These are phyloP conservation scores for Leccinum fibrillosum DNA, from an alignment of 768 basidiomycete genomes.

Conservation along the genomic window DNA sequence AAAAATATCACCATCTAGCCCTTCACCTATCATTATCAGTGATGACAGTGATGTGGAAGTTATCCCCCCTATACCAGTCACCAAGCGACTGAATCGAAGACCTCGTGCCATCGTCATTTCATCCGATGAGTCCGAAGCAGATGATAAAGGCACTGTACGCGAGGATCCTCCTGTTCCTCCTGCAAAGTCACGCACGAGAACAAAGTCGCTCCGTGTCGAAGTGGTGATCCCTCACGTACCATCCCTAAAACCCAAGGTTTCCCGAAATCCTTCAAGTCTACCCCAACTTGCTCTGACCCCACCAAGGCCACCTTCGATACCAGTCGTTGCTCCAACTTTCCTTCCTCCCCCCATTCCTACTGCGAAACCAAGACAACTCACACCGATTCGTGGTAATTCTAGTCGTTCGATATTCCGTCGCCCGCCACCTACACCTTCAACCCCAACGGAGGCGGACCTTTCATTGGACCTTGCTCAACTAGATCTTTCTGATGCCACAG, in stretches of 20 bases:
- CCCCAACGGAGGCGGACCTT: constrained; percentile 48
- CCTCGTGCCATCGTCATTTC: constrained; percentile 32
- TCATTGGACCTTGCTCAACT: constrained; percentile 33
- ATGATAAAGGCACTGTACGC: constrained; percentile 10
- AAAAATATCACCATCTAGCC: not conserved
- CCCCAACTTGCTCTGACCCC: constrained; percentile 1
- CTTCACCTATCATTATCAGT: constrained; percentile 21
- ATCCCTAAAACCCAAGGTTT: constrained; percentile 19
- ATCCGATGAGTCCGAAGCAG: constrained; percentile 49
- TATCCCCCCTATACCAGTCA: constrained; percentile 13
- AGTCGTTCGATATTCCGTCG: constrained; percentile 33
- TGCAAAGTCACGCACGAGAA: constrained; percentile 14
- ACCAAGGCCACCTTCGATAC: constrained; percentile 1
- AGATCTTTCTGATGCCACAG: constrained; percentile 46
- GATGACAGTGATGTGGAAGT: constrained; percentile 31
- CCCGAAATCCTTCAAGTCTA: constrained; percentile 11
- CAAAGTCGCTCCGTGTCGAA: constrained; percentile 31
- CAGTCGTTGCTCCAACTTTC: not conserved
- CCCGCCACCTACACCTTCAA: constrained; percentile 54
- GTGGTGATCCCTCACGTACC: constrained; percentile 40
- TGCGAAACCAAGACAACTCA: constrained; percentile 55
- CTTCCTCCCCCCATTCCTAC: constrained; percentile 17
- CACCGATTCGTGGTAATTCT: constrained; percentile 55
- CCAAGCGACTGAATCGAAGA: constrained; percentile 14
- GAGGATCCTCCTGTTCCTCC: constrained; percentile 4